Percentiles rank a stretch among this genome's conserved stretches.
These are phyloP conservation scores for Ophiocordyceps camponoti-leonardi DNA, from an alignment of 2,329 filamentous ascomycete genomes.

Conservation along the genomic window DNA sequence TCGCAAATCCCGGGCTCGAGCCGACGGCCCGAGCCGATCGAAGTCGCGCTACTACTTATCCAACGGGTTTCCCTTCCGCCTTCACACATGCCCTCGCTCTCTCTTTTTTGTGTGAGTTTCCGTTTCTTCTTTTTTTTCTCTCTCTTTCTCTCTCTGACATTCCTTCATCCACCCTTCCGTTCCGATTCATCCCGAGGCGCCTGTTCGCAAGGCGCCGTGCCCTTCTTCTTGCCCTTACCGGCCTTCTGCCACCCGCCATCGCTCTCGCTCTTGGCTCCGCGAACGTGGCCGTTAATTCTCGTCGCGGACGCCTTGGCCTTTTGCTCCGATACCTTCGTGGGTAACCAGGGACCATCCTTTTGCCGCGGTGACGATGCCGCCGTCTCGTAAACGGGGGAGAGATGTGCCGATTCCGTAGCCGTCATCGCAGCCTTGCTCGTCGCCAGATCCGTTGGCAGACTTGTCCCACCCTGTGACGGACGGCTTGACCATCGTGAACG, in stretches of 20 bases:
- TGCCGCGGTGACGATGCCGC: conserved; percentile 54
- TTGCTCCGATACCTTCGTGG: conserved; percentile 13
- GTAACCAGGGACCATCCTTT: conserved; percentile 21
- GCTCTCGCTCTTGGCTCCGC: conserved; percentile 36
- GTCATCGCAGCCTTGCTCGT: conserved; percentile 24
- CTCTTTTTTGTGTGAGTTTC: not conserved
- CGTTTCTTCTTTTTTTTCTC: not conserved
- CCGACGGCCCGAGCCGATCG: not conserved
- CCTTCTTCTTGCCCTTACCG: conserved; percentile 29
- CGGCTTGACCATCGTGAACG: conserved; percentile 21
- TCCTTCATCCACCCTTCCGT: conserved; percentile 41
- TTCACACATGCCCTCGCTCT: conserved; percentile 2
- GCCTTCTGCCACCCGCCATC: conserved; percentile 42
- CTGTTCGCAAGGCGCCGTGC: conserved; percentile 30
- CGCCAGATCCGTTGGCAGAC: conserved; percentile 39
- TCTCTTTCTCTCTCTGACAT: not conserved
- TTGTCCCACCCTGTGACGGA: conserved; percentile 27
- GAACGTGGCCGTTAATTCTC: conserved; percentile 34
- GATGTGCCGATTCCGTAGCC: conserved; percentile 25
- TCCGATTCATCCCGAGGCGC: conserved; percentile 41
- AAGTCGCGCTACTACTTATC: not conserved
- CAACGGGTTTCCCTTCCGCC: conserved; percentile 5
- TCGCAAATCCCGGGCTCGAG: not conserved
- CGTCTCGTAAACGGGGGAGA: conserved; percentile 61
- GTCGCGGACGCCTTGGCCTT: conserved; percentile 7